phyloP scores from a whole-genome alignment of 768 basidiomycete species.

The Hericium rajendrae region DNA sequence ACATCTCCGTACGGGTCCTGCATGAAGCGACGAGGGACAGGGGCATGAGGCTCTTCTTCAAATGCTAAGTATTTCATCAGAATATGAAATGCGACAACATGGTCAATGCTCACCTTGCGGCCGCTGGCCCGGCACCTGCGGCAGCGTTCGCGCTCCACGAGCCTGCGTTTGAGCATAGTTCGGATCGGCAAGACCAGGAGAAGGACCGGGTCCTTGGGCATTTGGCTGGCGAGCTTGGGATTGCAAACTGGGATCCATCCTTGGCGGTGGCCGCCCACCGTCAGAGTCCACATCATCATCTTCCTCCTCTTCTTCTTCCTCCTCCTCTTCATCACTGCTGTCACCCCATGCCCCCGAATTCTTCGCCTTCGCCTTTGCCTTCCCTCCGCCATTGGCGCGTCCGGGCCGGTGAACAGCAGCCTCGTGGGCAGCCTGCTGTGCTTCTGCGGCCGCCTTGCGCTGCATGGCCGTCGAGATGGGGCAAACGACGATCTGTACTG shows the following conservation, averaged over 20 bases:
- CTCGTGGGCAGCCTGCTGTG: constrained; percentile 73
- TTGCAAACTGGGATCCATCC: constrained; percentile 4
- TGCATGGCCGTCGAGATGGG: constrained; percentile 74
- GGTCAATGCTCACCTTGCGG: constrained; percentile 9
- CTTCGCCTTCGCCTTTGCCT: constrained; percentile 35
- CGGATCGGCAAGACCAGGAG: constrained; percentile 3
- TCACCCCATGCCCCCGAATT: constrained; percentile 43
- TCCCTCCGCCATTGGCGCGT: constrained; percentile 33
- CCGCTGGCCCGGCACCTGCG: constrained; percentile 13
- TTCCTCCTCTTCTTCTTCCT: constrained; percentile 59
- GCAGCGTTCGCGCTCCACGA: constrained; percentile 16
- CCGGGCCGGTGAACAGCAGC: constrained; percentile 73
- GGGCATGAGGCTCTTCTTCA: constrained; percentile 23
- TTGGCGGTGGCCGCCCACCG: constrained; percentile 24
- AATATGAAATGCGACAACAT: constrained; percentile 19
- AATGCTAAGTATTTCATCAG: constrained; percentile 19
- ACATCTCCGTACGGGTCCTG: constrained; percentile 47
- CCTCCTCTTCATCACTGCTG: constrained; percentile 78
- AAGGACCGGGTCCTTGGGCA: constrained; percentile 8
- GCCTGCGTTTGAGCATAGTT: constrained; percentile 1
- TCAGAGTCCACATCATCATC: constrained; percentile 62
- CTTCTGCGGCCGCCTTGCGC: constrained; percentile 75
- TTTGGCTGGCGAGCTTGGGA: constrained; percentile 8
- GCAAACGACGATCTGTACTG: constrained; percentile 84
- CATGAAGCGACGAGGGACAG: constrained; percentile 37